Evolutionary conservation across 306 rosid genomes (phyloP).

Genomic region (Astragalus glycyphyllos): DNA sequence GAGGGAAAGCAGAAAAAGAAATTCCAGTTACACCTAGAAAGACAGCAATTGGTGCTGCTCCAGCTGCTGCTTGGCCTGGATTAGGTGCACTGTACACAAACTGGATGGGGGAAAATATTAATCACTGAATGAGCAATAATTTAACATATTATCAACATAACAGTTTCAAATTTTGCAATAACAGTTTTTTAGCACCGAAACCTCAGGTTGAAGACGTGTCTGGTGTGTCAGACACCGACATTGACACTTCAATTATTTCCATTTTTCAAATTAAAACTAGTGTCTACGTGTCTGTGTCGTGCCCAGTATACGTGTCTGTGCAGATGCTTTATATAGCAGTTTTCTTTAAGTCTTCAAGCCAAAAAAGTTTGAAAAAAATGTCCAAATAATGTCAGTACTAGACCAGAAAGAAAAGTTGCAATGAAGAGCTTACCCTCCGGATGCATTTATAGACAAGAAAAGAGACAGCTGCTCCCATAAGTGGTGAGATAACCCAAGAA

Average conservation of each 20-base stretch:
- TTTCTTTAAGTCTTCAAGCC: slow-evolving; percentile 9
- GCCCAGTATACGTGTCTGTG: too few species aligned
- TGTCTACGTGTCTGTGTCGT: too few species aligned
- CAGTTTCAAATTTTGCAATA: slow-evolving; percentile 5
- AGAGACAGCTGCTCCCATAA: slow-evolving; percentile 87
- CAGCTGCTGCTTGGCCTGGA: slow-evolving; percentile 97
- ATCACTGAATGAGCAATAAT: slow-evolving; percentile 36
- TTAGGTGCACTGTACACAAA: slow-evolving; percentile 93
- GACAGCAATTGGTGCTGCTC: slow-evolving; percentile 93
- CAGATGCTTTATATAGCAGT: not conserved
- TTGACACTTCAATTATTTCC: too few species aligned
- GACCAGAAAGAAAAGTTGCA: not conserved
- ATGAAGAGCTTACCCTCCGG: slow-evolving; percentile 75
- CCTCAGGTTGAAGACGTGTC: too few species aligned
- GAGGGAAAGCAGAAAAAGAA: slow-evolving; percentile 79
- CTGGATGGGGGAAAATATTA: slow-evolving; percentile 50
- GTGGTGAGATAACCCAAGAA: slow-evolving; percentile 92
- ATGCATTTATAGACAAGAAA: slow-evolving; percentile 95
- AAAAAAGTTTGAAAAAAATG: slow-evolving; percentile 3
- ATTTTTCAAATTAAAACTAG: too few species aligned
- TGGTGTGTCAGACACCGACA: too few species aligned
- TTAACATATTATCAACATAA: not conserved
- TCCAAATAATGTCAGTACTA: not conserved
- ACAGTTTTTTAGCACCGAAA: not conserved
- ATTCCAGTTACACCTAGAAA: slow-evolving; percentile 76